These are phyloP conservation scores for Phytopythium mirpurense DNA, from an alignment of 352 stramenopile species.

Conservation along the genomic window DNA sequence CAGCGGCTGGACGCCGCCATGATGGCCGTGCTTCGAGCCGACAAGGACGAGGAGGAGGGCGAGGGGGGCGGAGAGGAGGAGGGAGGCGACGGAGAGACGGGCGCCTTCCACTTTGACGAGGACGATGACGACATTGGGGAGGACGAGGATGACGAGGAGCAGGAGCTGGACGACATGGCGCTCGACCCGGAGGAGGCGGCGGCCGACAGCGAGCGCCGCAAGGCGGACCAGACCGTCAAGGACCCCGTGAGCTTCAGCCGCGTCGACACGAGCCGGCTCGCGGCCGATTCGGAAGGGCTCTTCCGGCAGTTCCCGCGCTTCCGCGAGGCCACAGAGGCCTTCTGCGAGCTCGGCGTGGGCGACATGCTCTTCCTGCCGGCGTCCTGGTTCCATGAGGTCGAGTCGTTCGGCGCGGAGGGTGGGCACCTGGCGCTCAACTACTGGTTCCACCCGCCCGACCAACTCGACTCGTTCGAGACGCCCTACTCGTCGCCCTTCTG, in stretches of 20 bases:
- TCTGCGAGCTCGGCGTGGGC: slow-evolving; percentile 83
- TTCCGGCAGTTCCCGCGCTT: slow-evolving; percentile 59
- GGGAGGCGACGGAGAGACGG: slow-evolving; percentile 20
- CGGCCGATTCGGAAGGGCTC: slow-evolving; percentile 22
- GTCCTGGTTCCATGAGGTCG: slow-evolving; percentile 97
- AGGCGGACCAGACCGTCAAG: slow-evolving; percentile 43
- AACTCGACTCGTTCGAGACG: slow-evolving; percentile 39
- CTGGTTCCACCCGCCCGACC: slow-evolving; percentile 84
- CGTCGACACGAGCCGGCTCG: slow-evolving; percentile 49
- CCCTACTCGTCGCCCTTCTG: slow-evolving; percentile 83
- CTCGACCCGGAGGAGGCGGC: slow-evolving; percentile 35
- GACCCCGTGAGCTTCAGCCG: slow-evolving; percentile 75
- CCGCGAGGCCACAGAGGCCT: slow-evolving; percentile 41
- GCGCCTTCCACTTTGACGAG: slow-evolving; percentile 32
- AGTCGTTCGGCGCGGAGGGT: slow-evolving; percentile 64
- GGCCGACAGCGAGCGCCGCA: slow-evolving; percentile 14
- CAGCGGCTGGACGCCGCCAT: slow-evolving; percentile 63
- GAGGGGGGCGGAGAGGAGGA: slow-evolving; percentile 49
- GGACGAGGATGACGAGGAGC: slow-evolving; percentile 29
- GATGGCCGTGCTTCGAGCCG: slow-evolving; percentile 67
- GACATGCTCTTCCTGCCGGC: slow-evolving; percentile 96
- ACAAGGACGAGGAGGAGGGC: slow-evolving; percentile 34
- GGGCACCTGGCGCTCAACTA: slow-evolving; percentile 88
- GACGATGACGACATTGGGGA: slow-evolving; percentile 59
- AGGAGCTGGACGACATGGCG: slow-evolving; percentile 52